Base-by-base conservation (phyloP, 495 filamentous ascomycete species). In the Viridothelium virens region DNA sequence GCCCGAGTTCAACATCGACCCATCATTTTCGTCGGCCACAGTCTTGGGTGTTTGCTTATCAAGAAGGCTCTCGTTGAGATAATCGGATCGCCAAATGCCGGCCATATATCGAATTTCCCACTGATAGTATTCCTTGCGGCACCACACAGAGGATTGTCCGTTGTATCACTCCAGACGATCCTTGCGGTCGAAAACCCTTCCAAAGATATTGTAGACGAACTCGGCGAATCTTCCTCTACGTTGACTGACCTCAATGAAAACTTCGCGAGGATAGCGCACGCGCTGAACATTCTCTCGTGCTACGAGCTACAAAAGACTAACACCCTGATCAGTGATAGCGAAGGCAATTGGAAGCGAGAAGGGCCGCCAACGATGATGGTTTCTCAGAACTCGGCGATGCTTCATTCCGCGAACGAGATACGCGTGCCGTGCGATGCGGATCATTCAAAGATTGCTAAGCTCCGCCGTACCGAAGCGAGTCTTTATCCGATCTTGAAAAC, bases 391-490 rank as follows among this genome's bases (percentile, higher is more conserved):
- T 53, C 48, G 5, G 48, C 48, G 5, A 11, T 53, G 16, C 25
- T 53, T 5, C 48, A 53, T 53, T 11, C 48, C 7, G 48, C 48
- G 12, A 53, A 18, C 14, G 48, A 53, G 16, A 53, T 53, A 11
- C 48, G 48, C 10, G 48, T 53, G 5, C 48, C 48, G 7, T 53
- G 48, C 48, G 25, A 53, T 11, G 48, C 14, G 25, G 48, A 53
- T 53, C 48, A 53, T 18, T 53, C 48, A 53, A 53, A 53, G 48
- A 53, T 53, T 53, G 48, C 48, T 5, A 53, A 18, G n/a, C n/a
- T 53, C 5, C 7, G 25, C 5, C 48, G 48, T 18, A 18, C 12
- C 48, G 48, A 53, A 18, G 5, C 12, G 5, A 5, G 10, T 5
- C 5, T 53, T 5, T 53, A 53, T 18, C 10, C 16, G 25, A 18